phyloP scores from a whole-genome alignment of 495 filamentous ascomycete genomes.

The Penicillium daleae region DNA sequence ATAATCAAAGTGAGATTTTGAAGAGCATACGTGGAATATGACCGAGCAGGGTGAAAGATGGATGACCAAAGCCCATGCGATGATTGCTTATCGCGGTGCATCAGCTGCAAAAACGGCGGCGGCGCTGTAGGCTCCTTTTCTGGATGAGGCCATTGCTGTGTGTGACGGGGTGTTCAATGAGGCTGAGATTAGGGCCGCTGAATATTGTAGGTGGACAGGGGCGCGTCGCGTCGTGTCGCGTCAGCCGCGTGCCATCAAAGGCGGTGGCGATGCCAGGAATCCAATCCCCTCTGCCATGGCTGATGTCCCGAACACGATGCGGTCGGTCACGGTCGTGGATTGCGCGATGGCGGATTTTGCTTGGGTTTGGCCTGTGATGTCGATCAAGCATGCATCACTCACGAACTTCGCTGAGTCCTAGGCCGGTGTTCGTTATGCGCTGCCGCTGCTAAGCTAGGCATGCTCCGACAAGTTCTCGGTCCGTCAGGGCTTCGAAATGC shows the following conservation, averaged over 20 bases:
- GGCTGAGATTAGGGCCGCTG: neutral
- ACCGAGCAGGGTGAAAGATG: neutral
- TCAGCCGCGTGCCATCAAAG: neutral
- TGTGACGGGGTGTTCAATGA: neutral
- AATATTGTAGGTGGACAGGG: neutral
- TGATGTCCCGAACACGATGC: neutral
- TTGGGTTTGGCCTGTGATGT: too few relatives aligned
- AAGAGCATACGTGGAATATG: neutral
- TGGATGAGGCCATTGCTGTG: neutral
- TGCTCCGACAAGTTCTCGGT: too few relatives aligned
- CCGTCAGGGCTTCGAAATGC: too few relatives aligned
- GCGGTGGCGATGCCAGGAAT: neutral
- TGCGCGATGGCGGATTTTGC: too few relatives aligned
- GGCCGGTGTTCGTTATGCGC: too few relatives aligned
- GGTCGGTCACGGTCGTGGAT: too few relatives aligned
- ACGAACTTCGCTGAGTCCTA: too few relatives aligned
- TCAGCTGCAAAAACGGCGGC: neutral
- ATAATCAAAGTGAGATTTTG: neutral
- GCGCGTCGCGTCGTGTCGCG: neutral
- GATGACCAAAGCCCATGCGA: neutral
- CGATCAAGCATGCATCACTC: too few relatives aligned
- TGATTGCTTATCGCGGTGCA: neutral
- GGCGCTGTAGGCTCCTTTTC: neutral
- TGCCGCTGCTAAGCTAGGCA: too few relatives aligned
- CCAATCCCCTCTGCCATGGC: neutral